Evolutionary conservation across 352 stramenopile genomes (phyloP).

Genomic region (Phytopythium oedochilum): DNA sequence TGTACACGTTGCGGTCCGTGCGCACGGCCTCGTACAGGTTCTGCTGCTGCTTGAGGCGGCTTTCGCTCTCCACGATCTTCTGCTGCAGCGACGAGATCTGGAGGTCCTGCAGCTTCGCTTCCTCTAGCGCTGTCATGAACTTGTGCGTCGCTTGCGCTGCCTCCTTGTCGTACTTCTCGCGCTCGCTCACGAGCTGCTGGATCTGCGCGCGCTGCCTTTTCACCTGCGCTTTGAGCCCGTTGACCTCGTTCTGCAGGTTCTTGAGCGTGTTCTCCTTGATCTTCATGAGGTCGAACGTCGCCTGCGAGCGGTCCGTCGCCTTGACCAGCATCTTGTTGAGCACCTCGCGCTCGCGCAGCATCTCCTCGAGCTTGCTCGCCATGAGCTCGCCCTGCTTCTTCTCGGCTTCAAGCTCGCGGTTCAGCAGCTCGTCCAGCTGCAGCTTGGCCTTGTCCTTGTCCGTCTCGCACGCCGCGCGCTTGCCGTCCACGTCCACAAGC

Average conservation of each 20-base stretch:
- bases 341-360: constrained; percentile 72
- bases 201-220: constrained; percentile 78
- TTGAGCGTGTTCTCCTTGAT: constrained; percentile 90
- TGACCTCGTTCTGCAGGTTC: constrained; percentile 89
- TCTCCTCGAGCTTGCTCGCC: constrained; percentile 77
- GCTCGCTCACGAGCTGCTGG: constrained; percentile 79
- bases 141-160: constrained; percentile 68
- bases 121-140: constrained; percentile 80
- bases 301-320: constrained; percentile 70
- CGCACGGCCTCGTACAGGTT: constrained; percentile 92
- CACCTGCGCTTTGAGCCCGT: constrained; percentile 74
- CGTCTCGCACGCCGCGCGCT: constrained; percentile 45
- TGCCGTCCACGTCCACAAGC: constrained; percentile 58
- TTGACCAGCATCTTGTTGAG: constrained; percentile 88
- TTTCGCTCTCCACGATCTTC: constrained; percentile 74
- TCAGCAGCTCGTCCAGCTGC: constrained; percentile 62
- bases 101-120: constrained; percentile 73
- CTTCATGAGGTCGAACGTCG: constrained; percentile 88
- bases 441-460: constrained; percentile 66
- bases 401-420: constrained; percentile 52
- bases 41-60: constrained; percentile 91
- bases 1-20: constrained; percentile 91
- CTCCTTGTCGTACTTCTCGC: constrained; percentile 88
- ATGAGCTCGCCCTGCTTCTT: constrained; percentile 70
- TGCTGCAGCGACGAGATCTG: constrained; percentile 69